Base-by-base conservation (phyloP, 805 yeast species). In the Starmera pachycereana region DNA sequence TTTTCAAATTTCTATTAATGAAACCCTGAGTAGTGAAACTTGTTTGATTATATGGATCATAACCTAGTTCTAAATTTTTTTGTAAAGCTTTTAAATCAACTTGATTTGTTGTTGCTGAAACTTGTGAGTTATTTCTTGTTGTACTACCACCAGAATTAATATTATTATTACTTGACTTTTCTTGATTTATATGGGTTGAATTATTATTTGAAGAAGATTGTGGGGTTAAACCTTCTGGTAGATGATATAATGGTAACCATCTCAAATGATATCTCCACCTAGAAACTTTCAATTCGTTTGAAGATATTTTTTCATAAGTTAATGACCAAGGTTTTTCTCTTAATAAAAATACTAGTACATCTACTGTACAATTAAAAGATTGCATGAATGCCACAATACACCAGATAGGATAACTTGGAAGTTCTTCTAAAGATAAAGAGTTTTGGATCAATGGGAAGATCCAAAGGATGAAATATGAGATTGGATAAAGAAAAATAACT, bases 381-480 rank as follows among this genome's bases (percentile, higher is more conserved):
- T 82, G 88, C 66, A 80, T 75, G 48, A 78, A 78, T 0, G 92
- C 82, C n/a, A 81, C 76, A 40, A 81, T 61, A 39, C 75, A 71
- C 39, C 74, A 71, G 33, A 85, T 58, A 81, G 90, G 81, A 43
- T 70, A 69, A 8, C 73, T 66, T 3, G 81, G 75, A 1, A 75
- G 73, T 43, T 70, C 65, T 1, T 44, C 35, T 16, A 68, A 55
- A 41, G 72, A 76, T 9, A 85, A 67, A 41, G 76, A 66, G 50
- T 81, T 83, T 30, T 75, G 66, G 6, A 80, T 71, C 44, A 85
- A 72, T 2, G 96, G 96, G 47, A 83, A 79, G 16, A 81, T 53
- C 97, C 97, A 88, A 36, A 87, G 60, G 25, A 82, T 66, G 42
- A 86, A 68, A 58, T 86, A 88, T 2, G 95, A 81, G 33, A 81